Evolutionary conservation across 768 basidiomycete genomes (phyloP), one percentile per base, ranked within the genome.

Genomic region (Mycena epipterygia): DNA sequence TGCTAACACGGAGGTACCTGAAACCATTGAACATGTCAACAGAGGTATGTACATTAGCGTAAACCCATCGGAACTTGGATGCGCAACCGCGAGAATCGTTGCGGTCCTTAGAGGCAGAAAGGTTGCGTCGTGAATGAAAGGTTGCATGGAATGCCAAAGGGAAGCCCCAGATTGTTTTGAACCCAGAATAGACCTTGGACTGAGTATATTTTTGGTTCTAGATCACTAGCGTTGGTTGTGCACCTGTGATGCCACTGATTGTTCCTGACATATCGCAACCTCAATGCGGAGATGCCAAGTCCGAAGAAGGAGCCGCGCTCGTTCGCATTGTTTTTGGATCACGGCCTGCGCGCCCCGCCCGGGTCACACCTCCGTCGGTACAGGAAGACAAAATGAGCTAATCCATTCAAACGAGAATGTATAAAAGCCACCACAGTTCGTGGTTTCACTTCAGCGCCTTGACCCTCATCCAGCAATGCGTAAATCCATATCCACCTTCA

Each of bases 1-100:
- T n/a, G n/a, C n/a, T n/a, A n/a, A n/a, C n/a, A n/a, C 60, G 62
- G 57, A 59, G 56, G 56, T 69, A 69, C 58, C 37, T 69, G 68
- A 64, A 64, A 64, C 67, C 19, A 19, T 41, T 25, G 17, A 33
- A 48, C 33, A 27, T 61, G 66, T n/a, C 58, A 41, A 19, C 5
- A 32, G 19, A 67, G 39, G 46, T 41, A 67, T 5, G 17, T 32
- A 25, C n/a, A 21, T 12, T 25, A n/a, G 32, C 60, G 33, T 27
- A 39, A 52, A 23, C n/a, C n/a, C n/a, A n/a, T n/a, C n/a, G n/a
- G n/a, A n/a, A n/a, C n/a, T n/a, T n/a, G n/a, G n/a, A n/a, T n/a
- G n/a, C n/a, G n/a, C n/a, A n/a, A 16, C 46, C 39, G 16, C 9
- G 23, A n/a, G 5, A 46, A 23, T 5, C 44, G n/a, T 4, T 46